A percentile compares a stretch with the other conserved stretches of the same genome.
Conservation (phyloP, 1,284 basidiomycete species). For the Omphalotus olearius region DNA sequence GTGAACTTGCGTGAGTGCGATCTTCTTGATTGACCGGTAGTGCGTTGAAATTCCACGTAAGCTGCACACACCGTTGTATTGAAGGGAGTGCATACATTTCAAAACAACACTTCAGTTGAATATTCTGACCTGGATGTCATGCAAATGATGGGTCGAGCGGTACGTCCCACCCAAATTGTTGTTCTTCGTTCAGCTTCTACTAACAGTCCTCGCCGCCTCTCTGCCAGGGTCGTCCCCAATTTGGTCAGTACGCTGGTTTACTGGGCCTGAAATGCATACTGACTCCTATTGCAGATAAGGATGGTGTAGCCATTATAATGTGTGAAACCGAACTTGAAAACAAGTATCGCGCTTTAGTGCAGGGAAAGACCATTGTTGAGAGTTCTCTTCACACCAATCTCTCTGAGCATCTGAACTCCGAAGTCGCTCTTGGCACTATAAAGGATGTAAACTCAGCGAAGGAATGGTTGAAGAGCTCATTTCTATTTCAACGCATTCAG, state of each 20-base stretch:
- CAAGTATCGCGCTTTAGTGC: constrained; percentile 66
- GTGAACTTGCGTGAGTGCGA: constrained; percentile 76
- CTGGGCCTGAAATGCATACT: constrained; percentile 6
- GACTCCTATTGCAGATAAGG: constrained; percentile 50
- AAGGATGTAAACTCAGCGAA: constrained; percentile 62
- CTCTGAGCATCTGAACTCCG: constrained; percentile 88
- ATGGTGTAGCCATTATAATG: constrained; percentile 75
- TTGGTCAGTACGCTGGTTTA: constrained; percentile 44
- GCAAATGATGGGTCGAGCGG: constrained; percentile 84
- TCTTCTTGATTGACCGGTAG: constrained; percentile 2
- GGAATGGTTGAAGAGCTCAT: constrained; percentile 77
- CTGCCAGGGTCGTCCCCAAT: constrained; percentile 85
- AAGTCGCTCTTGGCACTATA: constrained; percentile 84
- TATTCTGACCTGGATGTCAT: constrained; percentile 82
- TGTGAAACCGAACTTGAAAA: constrained; percentile 71
- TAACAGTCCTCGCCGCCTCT: background rate
- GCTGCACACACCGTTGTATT: constrained; percentile 81
- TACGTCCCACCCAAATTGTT: constrained; percentile 30
- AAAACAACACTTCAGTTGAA: constrained; percentile 60
- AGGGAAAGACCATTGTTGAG: constrained; percentile 73
- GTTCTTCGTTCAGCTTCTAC: background rate
- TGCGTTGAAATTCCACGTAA: constrained; percentile 23
- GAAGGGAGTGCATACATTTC: constrained; percentile 74
- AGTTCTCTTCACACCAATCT: constrained; percentile 83
- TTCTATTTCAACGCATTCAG: constrained; percentile 79